Percentiles rank a stretch among this genome's conserved stretches.
Conservation (phyloP, 164 flowering plant genomes). For the Hamamelis virginiana region DNA sequence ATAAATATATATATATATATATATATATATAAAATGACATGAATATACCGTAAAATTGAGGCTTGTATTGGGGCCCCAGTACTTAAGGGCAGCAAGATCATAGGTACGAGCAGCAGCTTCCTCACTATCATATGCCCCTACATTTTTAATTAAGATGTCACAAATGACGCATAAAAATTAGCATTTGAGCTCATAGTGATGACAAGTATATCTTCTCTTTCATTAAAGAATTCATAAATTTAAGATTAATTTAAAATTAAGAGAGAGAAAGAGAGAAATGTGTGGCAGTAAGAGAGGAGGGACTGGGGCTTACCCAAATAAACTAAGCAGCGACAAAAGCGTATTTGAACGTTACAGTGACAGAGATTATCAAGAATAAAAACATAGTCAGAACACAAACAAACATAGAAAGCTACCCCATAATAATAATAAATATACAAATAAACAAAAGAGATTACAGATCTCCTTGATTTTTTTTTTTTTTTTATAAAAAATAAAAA, state of each 20-base stretch:
- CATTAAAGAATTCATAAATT: neutral
- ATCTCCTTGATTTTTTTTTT: conserved; percentile 28
- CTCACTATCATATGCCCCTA: conserved; percentile 91
- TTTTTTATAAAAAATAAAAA: neutral
- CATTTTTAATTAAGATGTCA: neutral
- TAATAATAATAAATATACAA: neutral
- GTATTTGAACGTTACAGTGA: conserved; percentile 40
- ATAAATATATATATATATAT: too few relatives aligned
- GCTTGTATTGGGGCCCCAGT: conserved; percentile 76
- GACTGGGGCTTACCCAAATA: conserved; percentile 66
- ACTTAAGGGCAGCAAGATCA: conserved; percentile 93
- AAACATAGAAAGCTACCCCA: neutral
- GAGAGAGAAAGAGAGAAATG: neutral
- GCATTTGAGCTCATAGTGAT: neutral
- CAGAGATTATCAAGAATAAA: conserved; percentile 28
- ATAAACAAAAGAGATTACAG: conserved; percentile 16
- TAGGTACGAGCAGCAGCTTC: conserved; percentile 92
- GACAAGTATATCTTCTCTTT: neutral
- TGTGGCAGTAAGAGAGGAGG: neutral
- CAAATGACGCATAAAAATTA: neutral
- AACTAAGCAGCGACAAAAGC: conserved; percentile 55
- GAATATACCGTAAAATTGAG: conserved; percentile 79
- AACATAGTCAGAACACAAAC: conserved; percentile 30
- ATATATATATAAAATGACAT: too few relatives aligned
- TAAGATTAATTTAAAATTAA: neutral